Percentiles rank a stretch among this genome's conserved stretches.
These are phyloP conservation scores for Plectosphaerella sp. DNA, from an alignment of 2,329 filamentous ascomycete species.

Conservation along the genomic window DNA sequence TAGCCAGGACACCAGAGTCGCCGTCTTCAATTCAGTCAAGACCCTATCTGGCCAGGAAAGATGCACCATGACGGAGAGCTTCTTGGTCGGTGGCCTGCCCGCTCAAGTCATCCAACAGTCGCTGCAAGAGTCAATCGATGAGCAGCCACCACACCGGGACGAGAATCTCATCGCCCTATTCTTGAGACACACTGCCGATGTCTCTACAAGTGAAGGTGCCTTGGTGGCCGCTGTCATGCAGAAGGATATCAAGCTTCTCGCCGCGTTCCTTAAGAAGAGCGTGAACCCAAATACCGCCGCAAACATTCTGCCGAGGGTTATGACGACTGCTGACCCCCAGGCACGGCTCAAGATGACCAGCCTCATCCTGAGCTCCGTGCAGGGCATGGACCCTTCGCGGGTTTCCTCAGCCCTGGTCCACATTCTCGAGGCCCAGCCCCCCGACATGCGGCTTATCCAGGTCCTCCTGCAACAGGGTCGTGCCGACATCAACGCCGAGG, in stretches of 20 bases:
- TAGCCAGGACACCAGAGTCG: constrained; percentile 38
- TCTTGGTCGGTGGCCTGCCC: constrained; percentile 43
- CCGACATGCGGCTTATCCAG: constrained; percentile 45
- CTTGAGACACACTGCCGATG: constrained; percentile 46
- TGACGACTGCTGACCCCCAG: constrained; percentile 37
- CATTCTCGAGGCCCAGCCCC: constrained; percentile 36
- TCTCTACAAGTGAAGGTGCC: constrained; percentile 48
- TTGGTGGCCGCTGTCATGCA: constrained; percentile 43
- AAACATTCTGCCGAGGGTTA: constrained; percentile 41
- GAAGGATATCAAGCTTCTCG: constrained; percentile 40
- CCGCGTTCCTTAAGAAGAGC: constrained; percentile 37
- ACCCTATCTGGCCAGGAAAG: constrained; percentile 36
- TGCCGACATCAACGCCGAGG: constrained; percentile 47
- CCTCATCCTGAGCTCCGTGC: constrained; percentile 41
- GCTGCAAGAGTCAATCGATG: constrained; percentile 47
- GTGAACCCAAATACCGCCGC: constrained; percentile 42
- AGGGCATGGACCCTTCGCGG: constrained; percentile 34
- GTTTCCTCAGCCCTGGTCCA: constrained; percentile 37
- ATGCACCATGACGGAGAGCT: constrained; percentile 43
- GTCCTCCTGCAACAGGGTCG: constrained; percentile 45
- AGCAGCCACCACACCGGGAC: constrained; percentile 42
- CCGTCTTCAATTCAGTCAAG: constrained; percentile 41
- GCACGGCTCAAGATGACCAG: constrained; percentile 41
- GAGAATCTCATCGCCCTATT: constrained; percentile 47
- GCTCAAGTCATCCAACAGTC: constrained; percentile 42